Evolutionary conservation across 805 yeast species (phyloP).

Genomic region (Hermanozyma aechmeae): DNA sequence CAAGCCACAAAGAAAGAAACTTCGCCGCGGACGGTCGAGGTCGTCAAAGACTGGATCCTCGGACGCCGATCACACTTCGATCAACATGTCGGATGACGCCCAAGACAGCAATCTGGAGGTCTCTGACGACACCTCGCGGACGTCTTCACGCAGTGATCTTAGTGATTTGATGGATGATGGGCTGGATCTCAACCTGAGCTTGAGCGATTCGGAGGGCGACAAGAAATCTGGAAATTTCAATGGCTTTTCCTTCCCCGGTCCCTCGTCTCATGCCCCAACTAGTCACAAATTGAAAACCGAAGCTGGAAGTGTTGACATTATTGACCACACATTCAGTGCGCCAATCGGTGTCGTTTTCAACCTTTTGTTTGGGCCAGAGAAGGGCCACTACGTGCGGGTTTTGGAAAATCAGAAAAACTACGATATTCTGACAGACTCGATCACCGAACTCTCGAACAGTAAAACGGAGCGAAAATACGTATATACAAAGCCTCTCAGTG

Average conservation of each 20-base stretch:
- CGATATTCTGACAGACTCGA: constrained; percentile 14
- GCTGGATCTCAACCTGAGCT: not conserved
- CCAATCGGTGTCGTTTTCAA: constrained; percentile 73
- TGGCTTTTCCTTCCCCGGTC: constrained; percentile 45
- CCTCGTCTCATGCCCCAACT: constrained; percentile 54
- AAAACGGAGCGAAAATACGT: constrained; percentile 43
- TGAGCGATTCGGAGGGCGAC: not conserved
- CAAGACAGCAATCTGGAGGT: constrained; percentile 1
- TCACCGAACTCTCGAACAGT: constrained; percentile 28
- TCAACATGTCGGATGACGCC: constrained; percentile 2
- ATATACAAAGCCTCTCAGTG: constrained; percentile 69
- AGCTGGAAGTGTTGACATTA: constrained; percentile 43
- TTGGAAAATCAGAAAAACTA: constrained; percentile 23
- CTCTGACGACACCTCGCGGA: constrained; percentile 3
- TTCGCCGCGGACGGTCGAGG: constrained; percentile 4
- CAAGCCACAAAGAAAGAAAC: constrained; percentile 1
- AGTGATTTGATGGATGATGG: not conserved
- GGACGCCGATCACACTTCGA: constrained; percentile 2
- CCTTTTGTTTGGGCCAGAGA: constrained; percentile 55
- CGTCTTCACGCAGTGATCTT: too few relatives aligned
- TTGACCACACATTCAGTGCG: constrained; percentile 45
- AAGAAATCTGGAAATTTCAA: constrained; percentile 1
- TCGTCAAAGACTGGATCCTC: constrained; percentile 3
- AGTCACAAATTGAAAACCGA: constrained; percentile 26
- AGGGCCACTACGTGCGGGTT: constrained; percentile 29